Conservation (phyloP, 2,329 filamentous ascomycete species). For the Colletotrichum sp. region DNA sequence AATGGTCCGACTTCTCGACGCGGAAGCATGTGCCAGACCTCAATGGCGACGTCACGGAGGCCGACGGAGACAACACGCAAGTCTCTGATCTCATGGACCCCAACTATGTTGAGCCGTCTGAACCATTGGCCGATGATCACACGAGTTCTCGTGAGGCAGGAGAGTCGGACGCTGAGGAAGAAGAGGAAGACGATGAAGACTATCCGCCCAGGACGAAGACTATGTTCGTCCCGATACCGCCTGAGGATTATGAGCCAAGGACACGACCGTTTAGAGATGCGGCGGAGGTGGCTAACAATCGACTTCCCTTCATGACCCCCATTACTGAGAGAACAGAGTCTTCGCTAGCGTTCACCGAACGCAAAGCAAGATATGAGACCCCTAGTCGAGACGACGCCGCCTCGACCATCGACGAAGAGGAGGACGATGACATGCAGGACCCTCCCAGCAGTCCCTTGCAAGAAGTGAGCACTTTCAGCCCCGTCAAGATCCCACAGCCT, state of each 20-base stretch:
- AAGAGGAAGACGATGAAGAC: constrained; percentile 33
- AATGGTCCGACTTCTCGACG: constrained; percentile 88
- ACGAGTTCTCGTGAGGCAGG: constrained; percentile 27
- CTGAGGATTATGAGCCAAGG: constrained; percentile 85
- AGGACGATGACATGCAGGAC: constrained; percentile 33
- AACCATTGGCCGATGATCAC: constrained; percentile 29
- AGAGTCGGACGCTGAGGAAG: constrained; percentile 31
- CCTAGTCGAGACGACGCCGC: constrained; percentile 31
- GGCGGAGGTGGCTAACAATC: constrained; percentile 81
- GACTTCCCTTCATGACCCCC: constrained; percentile 97
- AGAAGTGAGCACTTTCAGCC: constrained; percentile 60
- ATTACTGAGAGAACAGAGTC: constrained; percentile 96
- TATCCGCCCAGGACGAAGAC: constrained; percentile 62
- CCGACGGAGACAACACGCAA: constrained; percentile 41
- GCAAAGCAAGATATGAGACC: constrained; percentile 22
- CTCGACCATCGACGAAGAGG: constrained; percentile 29
- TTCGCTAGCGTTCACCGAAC: constrained; percentile 61
- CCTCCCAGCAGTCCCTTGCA: constrained; percentile 77
- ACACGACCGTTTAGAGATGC: constrained; percentile 83
- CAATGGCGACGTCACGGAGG: constrained; percentile 33
- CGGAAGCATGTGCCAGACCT: constrained; percentile 70
- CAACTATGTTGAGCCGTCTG: constrained; percentile 33
- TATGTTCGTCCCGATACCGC: constrained; percentile 79
- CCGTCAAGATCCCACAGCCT: constrained; percentile 57
- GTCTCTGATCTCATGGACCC: constrained; percentile 46